Evolutionary conservation across 2,329 filamentous ascomycete genomes (phyloP), one percentile per base, ranked within the genome.

Genomic region (Mycosphaerella sp.): DNA sequence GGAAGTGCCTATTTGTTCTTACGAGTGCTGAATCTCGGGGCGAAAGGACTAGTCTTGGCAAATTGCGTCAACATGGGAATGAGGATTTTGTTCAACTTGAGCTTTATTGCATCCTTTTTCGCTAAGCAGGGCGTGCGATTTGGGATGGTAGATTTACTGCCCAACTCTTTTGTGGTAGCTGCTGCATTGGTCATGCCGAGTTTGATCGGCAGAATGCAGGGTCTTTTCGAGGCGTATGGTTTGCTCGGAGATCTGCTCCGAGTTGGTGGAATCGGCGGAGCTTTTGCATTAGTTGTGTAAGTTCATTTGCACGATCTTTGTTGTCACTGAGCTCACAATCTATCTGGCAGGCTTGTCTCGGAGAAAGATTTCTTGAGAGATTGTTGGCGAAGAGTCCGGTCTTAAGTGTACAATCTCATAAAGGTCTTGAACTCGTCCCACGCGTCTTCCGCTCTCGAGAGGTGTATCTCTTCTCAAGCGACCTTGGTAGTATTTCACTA

Each of bases 51-150:
- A 42, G 89, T 98, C 0, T 79, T 82, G 61, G 91, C 91, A 48
- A 98, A 97, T 69, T 84, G 81, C 44, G 81, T 95, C 63, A 97
- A 96, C 68, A 95, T 98, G 91, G 72, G 74, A 0, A 82, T 92
- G 64, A 82, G 93, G 57, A 95, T 95, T 54, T 57, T 81, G 6
- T 98, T 90, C 88, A 93, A 90, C 65, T 72, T 74, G 14, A 66
- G 69, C 43, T 98, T 95, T 67, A 87, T 96, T 53, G 73, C 69
- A 34, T 62, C 69, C 0, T 95, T 84, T 68, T 84, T 95, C 56
- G 63, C 54, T 4, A 67, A 66, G 12, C 72, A 78, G 42, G 75
- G 72, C 7, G 48, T 66, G 40, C 62, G 62, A 26, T 70, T 55
- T 51, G 59, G 2, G 31, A 26, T 64, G 6, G 12, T 47, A 36